Evolutionary conservation across 2,329 filamentous ascomycete genomes (phyloP).

Genomic region (Pleomassaria siparia): DNA sequence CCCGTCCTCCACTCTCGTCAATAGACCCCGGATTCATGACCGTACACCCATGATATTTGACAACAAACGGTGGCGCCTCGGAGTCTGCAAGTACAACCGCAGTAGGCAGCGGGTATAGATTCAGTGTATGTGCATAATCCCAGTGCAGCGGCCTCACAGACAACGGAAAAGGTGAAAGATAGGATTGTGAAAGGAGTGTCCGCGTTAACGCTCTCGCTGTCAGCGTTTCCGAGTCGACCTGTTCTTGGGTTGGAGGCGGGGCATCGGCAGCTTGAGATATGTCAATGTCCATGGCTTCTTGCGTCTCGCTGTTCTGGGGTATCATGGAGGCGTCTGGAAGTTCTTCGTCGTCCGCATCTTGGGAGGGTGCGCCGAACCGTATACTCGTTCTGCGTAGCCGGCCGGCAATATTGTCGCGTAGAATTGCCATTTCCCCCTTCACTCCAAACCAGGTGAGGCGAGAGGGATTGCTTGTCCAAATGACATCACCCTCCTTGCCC

Average conservation of each 20-base stretch:
- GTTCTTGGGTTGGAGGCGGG: constrained; percentile 15
- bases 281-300: constrained; percentile 52
- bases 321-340: constrained; percentile 18
- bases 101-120: constrained; percentile 86
- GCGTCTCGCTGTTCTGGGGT: constrained; percentile 6
- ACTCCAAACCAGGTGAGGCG: constrained; percentile 84
- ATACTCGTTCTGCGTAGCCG: constrained; percentile 77
- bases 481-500: constrained; percentile 65
- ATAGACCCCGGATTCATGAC: constrained; percentile 89
- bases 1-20: constrained; percentile 60
- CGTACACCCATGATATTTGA: constrained; percentile 94
- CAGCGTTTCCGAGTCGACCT: constrained; percentile 37
- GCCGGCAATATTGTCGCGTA: constrained; percentile 82
- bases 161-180: constrained; percentile 84
- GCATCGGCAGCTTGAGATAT: constrained; percentile 13
- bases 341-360: constrained; percentile 36
- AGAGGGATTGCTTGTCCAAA: constrained; percentile 89
- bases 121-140: constrained; percentile 77
- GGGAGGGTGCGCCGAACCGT: constrained; percentile 59
- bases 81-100: constrained; percentile 80
- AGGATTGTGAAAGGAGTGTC: constrained; percentile 87
- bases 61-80: constrained; percentile 76
- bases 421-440: constrained; percentile 81
- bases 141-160: constrained; percentile 79
- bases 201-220: constrained; percentile 80